phyloP scores from a whole-genome alignment of 805 yeast species.

The Candida easanensis region DNA sequence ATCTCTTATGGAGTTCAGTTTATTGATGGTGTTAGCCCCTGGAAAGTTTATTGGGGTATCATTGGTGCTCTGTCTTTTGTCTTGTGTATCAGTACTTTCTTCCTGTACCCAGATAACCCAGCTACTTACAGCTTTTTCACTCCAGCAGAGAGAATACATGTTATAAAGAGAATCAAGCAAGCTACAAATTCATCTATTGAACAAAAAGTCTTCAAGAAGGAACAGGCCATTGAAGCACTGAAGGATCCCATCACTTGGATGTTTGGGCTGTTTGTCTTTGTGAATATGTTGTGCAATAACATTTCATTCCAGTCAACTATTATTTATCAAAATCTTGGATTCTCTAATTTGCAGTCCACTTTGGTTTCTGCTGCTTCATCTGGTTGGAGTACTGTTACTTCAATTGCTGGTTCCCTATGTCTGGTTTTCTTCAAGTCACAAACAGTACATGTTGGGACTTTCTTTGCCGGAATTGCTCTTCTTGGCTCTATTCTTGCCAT shows the following conservation, averaged over 20 bases:
- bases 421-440: slow-evolving; percentile 30
- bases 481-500: slow-evolving; percentile 40
- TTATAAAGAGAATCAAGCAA: slow-evolving; percentile 37
- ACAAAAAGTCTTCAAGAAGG: slow-evolving; percentile 40
- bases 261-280: slow-evolving; percentile 29
- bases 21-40: slow-evolving; percentile 27
- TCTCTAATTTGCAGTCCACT: slow-evolving; percentile 39
- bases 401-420: slow-evolving; percentile 32
- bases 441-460: slow-evolving; percentile 28
- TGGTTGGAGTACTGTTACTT: slow-evolving; percentile 25
- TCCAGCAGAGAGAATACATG: slow-evolving; percentile 39
- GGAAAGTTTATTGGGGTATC: slow-evolving; percentile 48
- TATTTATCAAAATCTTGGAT: slow-evolving; percentile 37
- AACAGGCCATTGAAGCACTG: slow-evolving; percentile 42
- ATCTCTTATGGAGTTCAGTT: slow-evolving; percentile 17
- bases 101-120: slow-evolving; percentile 50
- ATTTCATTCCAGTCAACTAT: slow-evolving; percentile 44
- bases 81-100: slow-evolving; percentile 29
- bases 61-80: slow-evolving; percentile 45
- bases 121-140: slow-evolving; percentile 40
- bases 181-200: slow-evolving; percentile 39
- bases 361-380: slow-evolving; percentile 44
- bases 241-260: slow-evolving; percentile 42
- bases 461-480: slow-evolving; percentile 19
- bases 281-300: slow-evolving; percentile 46